Conservation (phyloP, 371 early-diverging fungal species). For the Mortierella sp. region DNA sequence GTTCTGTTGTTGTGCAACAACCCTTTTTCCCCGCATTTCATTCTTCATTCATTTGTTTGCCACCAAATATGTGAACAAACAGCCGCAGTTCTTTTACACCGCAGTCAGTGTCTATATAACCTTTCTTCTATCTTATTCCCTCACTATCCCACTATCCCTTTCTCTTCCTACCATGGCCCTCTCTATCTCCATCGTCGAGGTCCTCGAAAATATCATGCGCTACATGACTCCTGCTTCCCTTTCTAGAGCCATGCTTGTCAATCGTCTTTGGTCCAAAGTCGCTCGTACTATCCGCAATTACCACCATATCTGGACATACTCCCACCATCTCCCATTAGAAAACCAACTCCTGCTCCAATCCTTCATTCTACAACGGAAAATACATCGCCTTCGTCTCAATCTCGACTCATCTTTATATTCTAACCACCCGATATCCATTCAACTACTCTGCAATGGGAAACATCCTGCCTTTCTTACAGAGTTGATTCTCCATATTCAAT, state of each 20-base stretch:
- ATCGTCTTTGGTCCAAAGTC: neutral
- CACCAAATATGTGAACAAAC: too few relatives aligned
- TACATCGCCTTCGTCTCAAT: neutral
- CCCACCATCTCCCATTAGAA: neutral
- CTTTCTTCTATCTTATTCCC: too few relatives aligned
- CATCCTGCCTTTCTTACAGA: constrained; percentile 5
- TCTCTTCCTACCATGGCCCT: too few relatives aligned
- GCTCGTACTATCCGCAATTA: neutral
- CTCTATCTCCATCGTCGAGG: neutral
- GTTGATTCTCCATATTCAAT: neutral
- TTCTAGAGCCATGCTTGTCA: neutral
- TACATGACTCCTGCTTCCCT: neutral
- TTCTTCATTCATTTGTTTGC: too few relatives aligned
- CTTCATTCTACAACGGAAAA: neutral
- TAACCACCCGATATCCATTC: too few relatives aligned
- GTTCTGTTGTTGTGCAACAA: too few relatives aligned
- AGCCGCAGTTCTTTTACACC: too few relatives aligned
- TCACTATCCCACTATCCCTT: too few relatives aligned
- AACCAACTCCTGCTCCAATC: neutral
- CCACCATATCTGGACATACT: neutral
- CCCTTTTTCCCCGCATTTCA: too few relatives aligned
- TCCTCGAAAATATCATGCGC: neutral
- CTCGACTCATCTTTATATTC: neutral
- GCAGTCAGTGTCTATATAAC: too few relatives aligned
- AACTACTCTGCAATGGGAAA: too few relatives aligned